These are phyloP conservation scores for Ploettnerulaceae sp. DNA, from an alignment of 2,329 filamentous ascomycete genomes.

Conservation along the genomic window DNA sequence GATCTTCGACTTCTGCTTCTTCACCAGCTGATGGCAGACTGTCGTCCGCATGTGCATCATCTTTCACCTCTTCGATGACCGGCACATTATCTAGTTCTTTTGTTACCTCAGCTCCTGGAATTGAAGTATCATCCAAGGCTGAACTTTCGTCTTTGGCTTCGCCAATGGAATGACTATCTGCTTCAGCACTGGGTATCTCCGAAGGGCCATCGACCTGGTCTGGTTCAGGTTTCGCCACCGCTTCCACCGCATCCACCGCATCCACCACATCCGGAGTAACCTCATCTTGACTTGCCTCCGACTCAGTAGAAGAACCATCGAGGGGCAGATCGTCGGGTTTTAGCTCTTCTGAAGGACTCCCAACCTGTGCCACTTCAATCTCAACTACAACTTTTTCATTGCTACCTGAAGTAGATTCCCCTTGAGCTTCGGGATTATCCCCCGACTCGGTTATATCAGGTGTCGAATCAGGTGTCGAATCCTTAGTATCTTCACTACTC, in stretches of 20 bases:
- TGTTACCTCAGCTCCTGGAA: background rate
- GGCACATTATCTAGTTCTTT: no score
- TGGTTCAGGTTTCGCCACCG: no score
- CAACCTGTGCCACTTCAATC: constrained; percentile 2
- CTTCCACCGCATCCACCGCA: no score
- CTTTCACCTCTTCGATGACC: background rate
- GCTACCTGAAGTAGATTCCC: constrained; percentile 6
- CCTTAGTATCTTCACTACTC: background rate
- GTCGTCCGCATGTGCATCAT: background rate
- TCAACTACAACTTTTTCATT: constrained; percentile 13
- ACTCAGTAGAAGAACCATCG: background rate
- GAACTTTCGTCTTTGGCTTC: background rate
- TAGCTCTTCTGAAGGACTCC: background rate
- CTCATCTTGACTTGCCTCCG: no score
- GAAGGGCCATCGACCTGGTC: background rate
- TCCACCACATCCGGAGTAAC: no score
- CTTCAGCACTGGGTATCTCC: background rate
- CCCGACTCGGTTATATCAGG: background rate
- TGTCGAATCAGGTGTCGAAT: background rate
- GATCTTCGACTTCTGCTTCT: background rate
- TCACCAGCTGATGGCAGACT: background rate
- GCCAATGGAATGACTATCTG: background rate
- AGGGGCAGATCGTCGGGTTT: background rate
- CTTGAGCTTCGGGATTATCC: background rate
- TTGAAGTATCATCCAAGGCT: background rate